Evolutionary conservation across 139 green algal genomes (phyloP).

Genomic region (Chlamydomonas eustigma): DNA sequence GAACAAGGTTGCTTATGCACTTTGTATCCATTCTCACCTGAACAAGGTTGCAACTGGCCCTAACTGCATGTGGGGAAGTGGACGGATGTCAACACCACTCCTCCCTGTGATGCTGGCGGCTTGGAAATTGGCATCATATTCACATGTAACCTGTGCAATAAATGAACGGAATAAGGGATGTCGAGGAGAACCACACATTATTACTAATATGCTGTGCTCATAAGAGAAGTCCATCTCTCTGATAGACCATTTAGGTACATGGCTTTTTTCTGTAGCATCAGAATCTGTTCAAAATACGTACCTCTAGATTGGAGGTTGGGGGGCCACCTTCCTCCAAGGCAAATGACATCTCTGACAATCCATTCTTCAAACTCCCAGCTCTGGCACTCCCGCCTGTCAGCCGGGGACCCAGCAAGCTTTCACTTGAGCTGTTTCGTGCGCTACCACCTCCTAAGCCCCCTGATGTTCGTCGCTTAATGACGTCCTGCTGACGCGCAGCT

Average conservation of each 20-base stretch:
- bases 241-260: no score
- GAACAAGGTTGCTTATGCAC: no score
- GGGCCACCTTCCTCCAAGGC: background rate
- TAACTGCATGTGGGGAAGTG: constrained; percentile 1
- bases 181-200: background rate
- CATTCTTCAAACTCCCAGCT: background rate
- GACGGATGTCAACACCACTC: background rate
- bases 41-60: constrained; percentile 8
- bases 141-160: background rate
- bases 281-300: background rate
- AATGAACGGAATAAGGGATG: background rate
- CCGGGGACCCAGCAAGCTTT: no score
- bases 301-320: background rate
- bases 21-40: background rate
- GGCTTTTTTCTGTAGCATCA: background rate
- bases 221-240: no score
- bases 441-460: no score
- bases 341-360: background rate
- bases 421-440: no score
- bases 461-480: background rate
- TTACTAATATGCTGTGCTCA: no score
- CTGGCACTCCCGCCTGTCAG: no score
- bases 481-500: background rate
- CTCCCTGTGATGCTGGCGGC: background rate
- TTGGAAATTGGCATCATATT: constrained; percentile 16